phyloP scores from a whole-genome alignment of 805 yeast species.

The Metschnikowia anglica region DNA sequence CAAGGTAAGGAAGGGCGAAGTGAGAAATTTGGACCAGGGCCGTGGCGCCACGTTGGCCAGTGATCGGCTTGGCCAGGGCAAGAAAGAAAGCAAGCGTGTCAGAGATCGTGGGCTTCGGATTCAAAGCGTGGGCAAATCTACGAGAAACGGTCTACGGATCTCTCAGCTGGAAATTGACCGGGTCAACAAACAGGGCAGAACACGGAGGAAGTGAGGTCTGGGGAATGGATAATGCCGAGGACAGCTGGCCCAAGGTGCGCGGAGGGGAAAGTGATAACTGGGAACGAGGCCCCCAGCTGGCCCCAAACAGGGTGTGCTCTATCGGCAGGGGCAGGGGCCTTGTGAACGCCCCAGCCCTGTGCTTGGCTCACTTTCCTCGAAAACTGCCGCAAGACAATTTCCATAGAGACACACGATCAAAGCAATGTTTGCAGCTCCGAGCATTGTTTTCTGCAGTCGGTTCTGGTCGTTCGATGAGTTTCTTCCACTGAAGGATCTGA shows the following conservation, averaged over 20 bases:
- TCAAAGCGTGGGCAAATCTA: constrained; percentile 69
- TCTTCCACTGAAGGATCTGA: too few species aligned
- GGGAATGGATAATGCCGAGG: not conserved
- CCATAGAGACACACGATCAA: too few species aligned
- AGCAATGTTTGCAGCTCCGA: too few species aligned
- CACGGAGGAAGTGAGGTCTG: constrained; percentile 1
- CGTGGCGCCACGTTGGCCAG: constrained; percentile 51
- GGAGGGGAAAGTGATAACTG: too few species aligned
- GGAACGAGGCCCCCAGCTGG: too few species aligned
- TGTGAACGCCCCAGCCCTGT: too few species aligned
- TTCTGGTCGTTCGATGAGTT: too few species aligned
- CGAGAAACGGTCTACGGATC: constrained; percentile 75
- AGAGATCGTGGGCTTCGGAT: constrained; percentile 82
- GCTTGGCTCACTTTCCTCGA: too few species aligned
- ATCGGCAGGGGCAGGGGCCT: too few species aligned
- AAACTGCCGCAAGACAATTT: too few species aligned
- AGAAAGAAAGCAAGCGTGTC: constrained; percentile 35
- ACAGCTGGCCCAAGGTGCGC: not conserved
- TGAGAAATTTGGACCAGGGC: constrained; percentile 56
- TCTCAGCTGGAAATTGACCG: constrained; percentile 64
- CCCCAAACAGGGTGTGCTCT: too few species aligned
- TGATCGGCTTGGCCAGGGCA: constrained; percentile 51
- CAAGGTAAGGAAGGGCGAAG: constrained; percentile 63
- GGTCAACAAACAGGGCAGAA: constrained; percentile 23
- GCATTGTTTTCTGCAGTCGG: too few species aligned